These are phyloP conservation scores for Aspergillus floridensis DNA, from an alignment of 2,329 filamentous ascomycete genomes.

Conservation along the genomic window DNA sequence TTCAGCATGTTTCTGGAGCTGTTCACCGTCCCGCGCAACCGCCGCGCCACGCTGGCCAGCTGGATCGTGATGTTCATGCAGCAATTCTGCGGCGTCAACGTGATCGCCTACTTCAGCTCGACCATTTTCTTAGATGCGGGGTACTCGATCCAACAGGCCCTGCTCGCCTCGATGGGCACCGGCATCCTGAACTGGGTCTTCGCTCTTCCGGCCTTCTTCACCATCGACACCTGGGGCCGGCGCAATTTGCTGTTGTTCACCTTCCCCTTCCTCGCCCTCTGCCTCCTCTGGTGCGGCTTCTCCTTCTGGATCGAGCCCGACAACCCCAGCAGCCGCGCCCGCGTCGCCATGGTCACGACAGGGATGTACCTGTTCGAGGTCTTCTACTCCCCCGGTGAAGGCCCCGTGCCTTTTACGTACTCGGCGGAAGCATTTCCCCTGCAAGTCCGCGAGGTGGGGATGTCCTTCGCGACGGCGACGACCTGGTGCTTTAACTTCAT, in stretches of 20 bases:
- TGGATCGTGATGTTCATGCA: slow-evolving; percentile 68
- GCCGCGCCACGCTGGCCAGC: slow-evolving; percentile 56
- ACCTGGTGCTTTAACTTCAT: slow-evolving; percentile 59
- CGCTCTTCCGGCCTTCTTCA: slow-evolving; percentile 62
- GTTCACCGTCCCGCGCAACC: slow-evolving; percentile 61
- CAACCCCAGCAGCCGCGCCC: slow-evolving; percentile 28
- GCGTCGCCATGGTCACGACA: slow-evolving; percentile 44
- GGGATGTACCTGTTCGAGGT: slow-evolving; percentile 51
- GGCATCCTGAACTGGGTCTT: slow-evolving; percentile 66
- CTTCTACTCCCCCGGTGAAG: slow-evolving; percentile 57
- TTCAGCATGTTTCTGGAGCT: slow-evolving; percentile 57
- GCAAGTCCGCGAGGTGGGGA: slow-evolving; percentile 61
- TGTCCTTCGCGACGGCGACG: slow-evolving; percentile 57
- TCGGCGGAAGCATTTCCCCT: slow-evolving; percentile 64
- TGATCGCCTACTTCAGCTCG: slow-evolving; percentile 62
- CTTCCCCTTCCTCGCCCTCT: slow-evolving; percentile 58
- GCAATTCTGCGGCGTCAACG: slow-evolving; percentile 56
- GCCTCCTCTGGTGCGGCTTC: slow-evolving; percentile 48
- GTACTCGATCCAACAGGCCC: slow-evolving; percentile 51
- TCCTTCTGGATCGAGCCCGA: slow-evolving; percentile 49
- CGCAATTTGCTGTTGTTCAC: slow-evolving; percentile 62
- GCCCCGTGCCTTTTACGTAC: slow-evolving; percentile 63
- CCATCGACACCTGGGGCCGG: slow-evolving; percentile 65
- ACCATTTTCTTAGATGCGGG: slow-evolving; percentile 59
- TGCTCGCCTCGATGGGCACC: slow-evolving; percentile 62